phyloP scores from a whole-genome alignment of 139 green algal genomes.

The Trebouxia sp. region DNA sequence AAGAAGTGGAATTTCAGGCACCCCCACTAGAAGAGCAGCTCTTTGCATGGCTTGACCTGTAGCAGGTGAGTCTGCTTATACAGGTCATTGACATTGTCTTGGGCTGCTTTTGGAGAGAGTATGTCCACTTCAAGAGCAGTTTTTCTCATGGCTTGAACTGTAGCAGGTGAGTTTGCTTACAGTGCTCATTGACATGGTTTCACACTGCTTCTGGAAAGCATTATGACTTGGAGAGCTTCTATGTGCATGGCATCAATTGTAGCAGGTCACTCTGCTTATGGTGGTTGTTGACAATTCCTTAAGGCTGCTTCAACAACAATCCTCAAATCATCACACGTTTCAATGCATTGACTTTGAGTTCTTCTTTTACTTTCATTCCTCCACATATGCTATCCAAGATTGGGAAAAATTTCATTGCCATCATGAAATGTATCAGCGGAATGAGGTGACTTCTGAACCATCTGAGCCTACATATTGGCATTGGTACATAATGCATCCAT shows the following conservation, averaged over 20 bases:
- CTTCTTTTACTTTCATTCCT: background rate
- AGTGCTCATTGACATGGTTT: background rate
- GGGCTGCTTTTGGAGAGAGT: background rate
- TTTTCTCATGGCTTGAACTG: constrained; percentile 34
- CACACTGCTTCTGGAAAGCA: background rate
- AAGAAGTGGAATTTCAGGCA: constrained; percentile 39
- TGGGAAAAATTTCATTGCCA: background rate
- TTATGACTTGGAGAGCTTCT: constrained; percentile 18
- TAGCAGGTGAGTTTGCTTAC: background rate
- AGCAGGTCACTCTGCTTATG: background rate
- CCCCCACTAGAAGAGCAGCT: constrained; percentile 18
- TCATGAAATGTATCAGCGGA: too few relatives aligned
- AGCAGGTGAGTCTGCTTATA: background rate
- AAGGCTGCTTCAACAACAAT: background rate
- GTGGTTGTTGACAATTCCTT: background rate
- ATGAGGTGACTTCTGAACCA: too few relatives aligned
- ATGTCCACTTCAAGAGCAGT: constrained; percentile 1
- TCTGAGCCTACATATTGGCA: too few relatives aligned
- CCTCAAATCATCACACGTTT: background rate
- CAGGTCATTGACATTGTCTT: background rate
- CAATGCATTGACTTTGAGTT: background rate
- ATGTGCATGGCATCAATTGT: constrained; percentile 32
- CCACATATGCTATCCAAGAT: background rate
- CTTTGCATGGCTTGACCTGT: constrained; percentile 32
- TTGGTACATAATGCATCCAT: too few relatives aligned